Base-by-base conservation (phyloP, 176 grass and related monocot genomes). In the Microstegium vimineum region DNA sequence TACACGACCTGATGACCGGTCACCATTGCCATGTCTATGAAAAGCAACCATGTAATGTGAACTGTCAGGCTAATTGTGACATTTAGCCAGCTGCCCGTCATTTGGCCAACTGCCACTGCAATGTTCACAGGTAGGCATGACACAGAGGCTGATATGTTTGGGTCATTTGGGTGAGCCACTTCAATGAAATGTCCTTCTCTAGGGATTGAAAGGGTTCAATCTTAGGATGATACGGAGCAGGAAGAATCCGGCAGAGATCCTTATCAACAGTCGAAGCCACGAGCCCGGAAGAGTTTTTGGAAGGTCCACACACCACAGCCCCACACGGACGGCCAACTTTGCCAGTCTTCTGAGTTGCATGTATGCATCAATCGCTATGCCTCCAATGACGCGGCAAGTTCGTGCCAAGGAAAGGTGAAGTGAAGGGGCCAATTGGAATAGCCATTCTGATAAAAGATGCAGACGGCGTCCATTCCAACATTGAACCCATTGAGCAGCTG, bases 381-480 rank as follows among this genome's bases (percentile, higher is more conserved):
- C 76, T 45, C 62, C 70, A 86, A 74, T 74, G 18, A 59, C 30
- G 27, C 6, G 2, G 41, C 59, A 56, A 34, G 22, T 79, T 86
- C 1, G 67, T 47, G 54, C 64, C 45, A 35, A 62, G 27, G 42
- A 73, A 76, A 76, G 34, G 23, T 59, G 25, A 45, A 18, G 8
- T 68, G 30, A 76, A n/a, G 20, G 2, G 57, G 20, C 22, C 71
- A 73, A 57, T 33, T 51, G 40, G 1, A 31, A 56, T 54, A 31
- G 8, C 16, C 23, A 60, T 66, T 61, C 57, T 38, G n/a, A 27
- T n/a, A 69, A 16, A n/a, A 20, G 18, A 69, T 32, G 20, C 31
- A 46, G 2, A 71, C 16, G 40, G 12, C 25, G 0, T 74, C 47
- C 1, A 30, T 22, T 35, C 45, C 45, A 22, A 74, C 43, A 74